A percentile compares a stretch with the other conserved stretches of the same genome.
Evolutionary conservation across 2,329 filamentous ascomycete species (phyloP).

Genomic region (Hypoxylon sp.): DNA sequence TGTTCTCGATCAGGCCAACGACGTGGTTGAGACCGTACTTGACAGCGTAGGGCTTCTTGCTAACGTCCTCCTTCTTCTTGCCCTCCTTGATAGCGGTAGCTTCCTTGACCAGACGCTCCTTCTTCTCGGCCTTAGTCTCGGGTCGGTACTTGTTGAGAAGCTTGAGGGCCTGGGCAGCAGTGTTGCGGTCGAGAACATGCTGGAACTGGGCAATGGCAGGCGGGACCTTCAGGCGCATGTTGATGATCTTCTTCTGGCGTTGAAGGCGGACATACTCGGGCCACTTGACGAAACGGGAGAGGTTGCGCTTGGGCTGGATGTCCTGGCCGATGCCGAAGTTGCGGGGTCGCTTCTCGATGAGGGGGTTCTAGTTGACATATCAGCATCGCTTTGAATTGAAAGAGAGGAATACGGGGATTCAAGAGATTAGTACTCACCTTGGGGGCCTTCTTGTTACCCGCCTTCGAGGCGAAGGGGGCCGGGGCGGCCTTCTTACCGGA

Average conservation of each 20-base stretch:
- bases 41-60: constrained; percentile 99
- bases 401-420: not conserved
- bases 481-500: constrained; percentile 97
- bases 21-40: constrained; percentile 99
- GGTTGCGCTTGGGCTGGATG: constrained; percentile 96
- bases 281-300: constrained; percentile 99
- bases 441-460: constrained; percentile 90
- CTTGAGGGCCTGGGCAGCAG: constrained; percentile 97
- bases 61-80: constrained; percentile 99
- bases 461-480: constrained; percentile 96
- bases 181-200: constrained; percentile 96
- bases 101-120: constrained; percentile 98
- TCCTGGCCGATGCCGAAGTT: constrained; percentile 99
- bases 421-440: constrained; percentile 78
- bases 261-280: constrained; percentile 99
- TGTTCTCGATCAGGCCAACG: constrained; percentile 97
- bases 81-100: constrained; percentile 97
- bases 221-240: constrained; percentile 98
- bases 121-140: constrained; percentile 99
- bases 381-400: constrained; percentile 37
- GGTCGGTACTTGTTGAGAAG: constrained; percentile 99
- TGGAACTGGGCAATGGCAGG: constrained; percentile 98
- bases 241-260: constrained; percentile 94
- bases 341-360: constrained; percentile 96
- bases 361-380: constrained; percentile 81